Conservation (phyloP, 345 rosid species). For the Gossypioides kirkii region DNA sequence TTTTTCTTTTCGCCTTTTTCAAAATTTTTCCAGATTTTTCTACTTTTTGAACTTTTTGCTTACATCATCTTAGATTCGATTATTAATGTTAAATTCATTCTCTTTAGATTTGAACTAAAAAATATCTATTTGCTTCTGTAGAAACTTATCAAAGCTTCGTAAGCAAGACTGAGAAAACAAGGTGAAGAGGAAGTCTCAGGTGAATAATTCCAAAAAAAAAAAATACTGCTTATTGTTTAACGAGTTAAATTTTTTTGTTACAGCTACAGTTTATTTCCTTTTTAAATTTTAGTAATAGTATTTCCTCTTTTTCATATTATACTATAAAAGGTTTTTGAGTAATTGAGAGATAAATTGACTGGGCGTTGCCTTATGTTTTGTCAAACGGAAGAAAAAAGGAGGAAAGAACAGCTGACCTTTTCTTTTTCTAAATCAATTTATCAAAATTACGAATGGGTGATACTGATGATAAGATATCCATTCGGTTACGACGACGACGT, state of each 20-base stretch:
- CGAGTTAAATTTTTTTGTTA: not conserved
- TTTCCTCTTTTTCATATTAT: not conserved
- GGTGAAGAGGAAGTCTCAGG: conserved; percentile 17
- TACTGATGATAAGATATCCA: not conserved
- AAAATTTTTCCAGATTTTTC: not conserved
- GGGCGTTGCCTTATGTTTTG: not conserved
- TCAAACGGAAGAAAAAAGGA: not conserved
- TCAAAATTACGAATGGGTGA: not conserved
- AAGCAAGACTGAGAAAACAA: conserved; percentile 21
- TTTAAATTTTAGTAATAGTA: not conserved
- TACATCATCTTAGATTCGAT: not conserved
- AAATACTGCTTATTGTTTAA: not conserved
- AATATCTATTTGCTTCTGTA: conserved; percentile 2
- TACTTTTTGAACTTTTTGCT: not conserved
- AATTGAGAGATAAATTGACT: conserved; percentile 14
- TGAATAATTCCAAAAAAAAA: not conserved
- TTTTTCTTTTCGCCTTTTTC: not conserved
- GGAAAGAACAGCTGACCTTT: conserved; percentile 40
- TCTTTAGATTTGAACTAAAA: not conserved
- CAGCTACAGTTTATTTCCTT: not conserved
- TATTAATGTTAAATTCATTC: not conserved
- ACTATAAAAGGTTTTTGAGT: not conserved
- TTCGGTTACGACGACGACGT: conserved; percentile 20
- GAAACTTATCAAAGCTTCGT: conserved; percentile 19
- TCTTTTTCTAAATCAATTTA: conserved; percentile 9